A percentile compares a stretch with the other conserved stretches of the same genome.
These are phyloP conservation scores for Trichosporon faecale DNA, from an alignment of 1,284 basidiomycete species.

Conservation along the genomic window DNA sequence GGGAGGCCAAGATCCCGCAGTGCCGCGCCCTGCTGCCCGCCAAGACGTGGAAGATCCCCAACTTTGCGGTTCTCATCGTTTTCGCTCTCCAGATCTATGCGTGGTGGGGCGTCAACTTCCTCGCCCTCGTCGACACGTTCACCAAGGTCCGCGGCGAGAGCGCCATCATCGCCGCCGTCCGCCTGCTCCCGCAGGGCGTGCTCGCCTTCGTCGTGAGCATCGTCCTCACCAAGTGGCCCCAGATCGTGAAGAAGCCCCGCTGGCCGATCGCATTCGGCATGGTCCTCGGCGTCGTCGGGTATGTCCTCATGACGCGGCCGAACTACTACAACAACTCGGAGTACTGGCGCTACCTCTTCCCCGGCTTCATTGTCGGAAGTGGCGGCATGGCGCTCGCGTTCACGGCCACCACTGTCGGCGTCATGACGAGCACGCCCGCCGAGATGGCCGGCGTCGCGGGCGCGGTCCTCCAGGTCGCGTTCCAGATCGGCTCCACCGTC, in stretches of 20 bases:
- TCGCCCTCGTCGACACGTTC: slow-evolving; percentile 30
- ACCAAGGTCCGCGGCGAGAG: slow-evolving; percentile 25
- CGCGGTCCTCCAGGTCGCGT: slow-evolving; percentile 44
- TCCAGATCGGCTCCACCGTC: slow-evolving; percentile 44
- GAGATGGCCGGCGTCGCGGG: slow-evolving; percentile 46
- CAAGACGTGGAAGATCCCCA: slow-evolving; percentile 43
- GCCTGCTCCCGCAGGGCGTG: slow-evolving; percentile 36
- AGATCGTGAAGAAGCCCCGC: slow-evolving; percentile 29
- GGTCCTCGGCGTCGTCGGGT: slow-evolving; percentile 29
- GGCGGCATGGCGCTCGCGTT: slow-evolving; percentile 32
- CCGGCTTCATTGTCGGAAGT: slow-evolving; percentile 38
- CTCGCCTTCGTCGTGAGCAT: slow-evolving; percentile 18
- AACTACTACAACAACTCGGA: slow-evolving; percentile 26
- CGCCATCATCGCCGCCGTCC: slow-evolving; percentile 35
- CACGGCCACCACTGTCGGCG: slow-evolving; percentile 32
- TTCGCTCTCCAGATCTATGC: slow-evolving; percentile 40
- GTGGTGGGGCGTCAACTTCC: slow-evolving; percentile 40
- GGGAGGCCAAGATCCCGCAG: slow-evolving; percentile 35
- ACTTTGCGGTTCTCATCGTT: slow-evolving; percentile 42
- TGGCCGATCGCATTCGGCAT: slow-evolving; percentile 33
- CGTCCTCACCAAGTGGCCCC: slow-evolving; percentile 22
- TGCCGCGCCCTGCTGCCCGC: slow-evolving; percentile 43
- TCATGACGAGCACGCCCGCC: slow-evolving; percentile 41
- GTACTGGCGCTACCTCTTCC: slow-evolving; percentile 46
- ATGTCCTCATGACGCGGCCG: slow-evolving; percentile 36